Evolutionary conservation across 2,329 filamentous ascomycete species (phyloP), one percentile per base, ranked within the genome.

Genomic region (Tricladium varicosporioides): DNA sequence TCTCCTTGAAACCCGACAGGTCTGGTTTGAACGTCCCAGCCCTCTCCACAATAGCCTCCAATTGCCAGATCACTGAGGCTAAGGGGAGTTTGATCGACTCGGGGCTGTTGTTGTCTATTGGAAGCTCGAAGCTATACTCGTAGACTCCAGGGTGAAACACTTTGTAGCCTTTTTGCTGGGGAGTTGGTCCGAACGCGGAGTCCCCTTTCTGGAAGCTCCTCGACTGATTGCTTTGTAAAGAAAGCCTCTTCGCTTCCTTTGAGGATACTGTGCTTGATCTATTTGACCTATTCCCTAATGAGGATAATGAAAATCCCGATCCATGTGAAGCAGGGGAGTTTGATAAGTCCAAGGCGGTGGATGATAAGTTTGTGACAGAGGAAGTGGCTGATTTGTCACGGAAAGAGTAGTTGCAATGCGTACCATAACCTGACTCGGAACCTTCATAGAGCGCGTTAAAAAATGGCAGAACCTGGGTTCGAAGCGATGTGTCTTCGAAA

Each of bases 401-500:
- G n/a, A 70, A 71, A 2, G 71, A 72, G 68, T 80, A 86, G 5
- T 74, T 80, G 73, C 84, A 87, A 62, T 83, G 79, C 61, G 84
- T 84, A n/a, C 84, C 84, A 65, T 81, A 87, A 2, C 67, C 65
- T 15, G 77, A 79, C 65, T 84, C 81, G 77, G 82, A 83, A 2
- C 77, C 77, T 55, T 83, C 78, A 60, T 85, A 81, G 69, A 81
- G 76, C 48, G 89, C 88, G 67, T 97, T 95, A 78, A 97, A 99
- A 70, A 97, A 97, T 0, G 88, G 93, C 74, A 91, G 86, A 15
- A 86, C 93, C 68, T 97, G 92, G 43, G 89, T 93, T 73, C 95
- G 87, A 58, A 97, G 80, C 2, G 86, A 90, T 64, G 94, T 89
- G 61, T 91, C 89, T 69, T 97, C 92, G 66, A 85, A 88, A 53